These are phyloP conservation scores for Malus sieversii DNA, from an alignment of 306 rosid genomes.

Conservation along the genomic window DNA sequence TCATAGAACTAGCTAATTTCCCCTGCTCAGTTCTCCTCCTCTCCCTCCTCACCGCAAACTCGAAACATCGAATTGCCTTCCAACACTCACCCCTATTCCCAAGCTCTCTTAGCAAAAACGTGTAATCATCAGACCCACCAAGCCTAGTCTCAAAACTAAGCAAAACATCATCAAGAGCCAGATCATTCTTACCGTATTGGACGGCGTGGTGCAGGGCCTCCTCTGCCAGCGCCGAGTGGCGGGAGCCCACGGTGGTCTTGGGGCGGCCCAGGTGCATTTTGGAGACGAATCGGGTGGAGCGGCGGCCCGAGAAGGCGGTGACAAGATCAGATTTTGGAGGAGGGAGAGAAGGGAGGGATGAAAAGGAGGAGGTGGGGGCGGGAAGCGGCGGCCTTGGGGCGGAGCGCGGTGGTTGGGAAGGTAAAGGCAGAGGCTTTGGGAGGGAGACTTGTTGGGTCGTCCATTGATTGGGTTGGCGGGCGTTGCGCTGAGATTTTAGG, in stretches of 20 bases:
- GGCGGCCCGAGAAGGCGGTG: constrained; percentile 69
- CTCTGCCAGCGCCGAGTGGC: constrained; percentile 53
- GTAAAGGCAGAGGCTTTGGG: constrained; percentile 24
- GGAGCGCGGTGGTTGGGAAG: constrained; percentile 20
- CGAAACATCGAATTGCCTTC: constrained; percentile 52
- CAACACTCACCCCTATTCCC: constrained; percentile 60
- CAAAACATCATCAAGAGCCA: constrained; percentile 43
- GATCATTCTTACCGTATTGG: constrained; percentile 42
- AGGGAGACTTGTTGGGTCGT: constrained; percentile 37
- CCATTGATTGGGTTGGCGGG: constrained; percentile 36
- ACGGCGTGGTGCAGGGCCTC: constrained; percentile 54
- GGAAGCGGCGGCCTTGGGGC: constrained; percentile 9
- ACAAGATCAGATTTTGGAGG: constrained; percentile 42
- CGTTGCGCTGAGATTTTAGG: constrained; percentile 32
- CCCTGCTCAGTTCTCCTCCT: constrained; percentile 52
- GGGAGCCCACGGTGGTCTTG: constrained; percentile 35
- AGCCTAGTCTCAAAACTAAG: constrained; percentile 46
- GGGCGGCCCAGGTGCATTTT: constrained; percentile 71
- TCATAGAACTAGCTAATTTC: constrained; percentile 71
- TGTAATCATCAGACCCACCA: constrained; percentile 58
- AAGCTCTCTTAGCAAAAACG: constrained; percentile 50
- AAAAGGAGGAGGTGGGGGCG: constrained; percentile 35
- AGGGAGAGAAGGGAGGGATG: constrained; percentile 38
- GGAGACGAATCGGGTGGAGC: constrained; percentile 67
- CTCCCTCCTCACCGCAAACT: constrained; percentile 57